Evolutionary conservation across 768 basidiomycete species (phyloP), one percentile per base, ranked within the genome.

Genomic region (Amanita phalloides): DNA sequence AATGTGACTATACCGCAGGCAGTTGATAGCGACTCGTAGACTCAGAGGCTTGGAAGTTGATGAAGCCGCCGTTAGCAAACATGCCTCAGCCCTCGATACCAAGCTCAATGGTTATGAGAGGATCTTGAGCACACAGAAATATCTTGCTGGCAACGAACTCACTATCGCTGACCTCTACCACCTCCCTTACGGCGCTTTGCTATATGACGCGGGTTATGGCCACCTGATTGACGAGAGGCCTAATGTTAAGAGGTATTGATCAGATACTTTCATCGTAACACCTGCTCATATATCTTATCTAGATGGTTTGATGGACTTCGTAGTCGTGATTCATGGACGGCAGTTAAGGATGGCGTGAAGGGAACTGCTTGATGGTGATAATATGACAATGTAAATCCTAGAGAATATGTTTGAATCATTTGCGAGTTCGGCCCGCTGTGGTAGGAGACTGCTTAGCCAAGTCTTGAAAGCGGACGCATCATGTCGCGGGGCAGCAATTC

Each of bases 101-200:
- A 76, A 69, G 55, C 68, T 84, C n/a, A 70, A 74, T 32, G 78
- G 62, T 2, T 84, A 83, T 61, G 81, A 84, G 26, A 50, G 56
- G 7, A 77, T 84, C 50, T 67, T 86, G 26, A 61, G 69, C 23
- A 81, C 78, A 61, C 73, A 76, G 53, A 73, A 71, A 56, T 82
- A 78, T 60, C 59, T 83, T 32, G 78, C 72, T 13, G 81, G 81
- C 0, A 67, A 82, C 57, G 78, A 63, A 13, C 20, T 84, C 47
- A 81, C 78, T 3, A 64, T 82, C 1, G 79, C 76, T 3, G 82
- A 84, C 58, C 66, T 84, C 10, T 74, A 73, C 62, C 80, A 82
- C 60, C 59, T 83, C 35, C 72, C 80, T 0, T 73, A 71, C 46
- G 65, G 59, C 0, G 21, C 48, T 2, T 2, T 60, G 39, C 53